Evolutionary conservation across 495 filamentous ascomycete species (phyloP).

Genomic region (Filosporella fistucella): DNA sequence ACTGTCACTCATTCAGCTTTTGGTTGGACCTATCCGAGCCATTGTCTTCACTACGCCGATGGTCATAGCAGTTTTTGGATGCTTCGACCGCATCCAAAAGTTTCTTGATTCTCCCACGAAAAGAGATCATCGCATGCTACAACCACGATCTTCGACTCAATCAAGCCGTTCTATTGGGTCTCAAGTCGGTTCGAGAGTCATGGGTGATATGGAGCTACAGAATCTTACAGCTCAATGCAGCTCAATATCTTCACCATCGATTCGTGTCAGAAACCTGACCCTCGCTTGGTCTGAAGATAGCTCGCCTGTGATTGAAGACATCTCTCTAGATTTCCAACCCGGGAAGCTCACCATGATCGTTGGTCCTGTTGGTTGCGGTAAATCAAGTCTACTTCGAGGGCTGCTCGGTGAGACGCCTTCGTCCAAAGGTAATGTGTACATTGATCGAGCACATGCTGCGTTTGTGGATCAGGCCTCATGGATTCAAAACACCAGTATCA

Average conservation of each 20-base stretch:
- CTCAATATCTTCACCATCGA: not conserved
- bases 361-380: slow-evolving; percentile 17
- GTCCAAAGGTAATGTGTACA: slow-evolving; percentile 22
- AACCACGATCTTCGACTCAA: not conserved
- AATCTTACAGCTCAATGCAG: not conserved
- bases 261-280: slow-evolving; percentile 14
- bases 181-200: not conserved
- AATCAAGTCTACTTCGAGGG: slow-evolving; percentile 26
- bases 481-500: slow-evolving; percentile 28
- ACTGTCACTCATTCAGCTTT: slow-evolving; percentile 30
- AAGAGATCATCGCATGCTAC: slow-evolving; percentile 9
- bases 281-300: slow-evolving; percentile 7
- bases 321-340: slow-evolving; percentile 43
- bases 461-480: slow-evolving; percentile 33
- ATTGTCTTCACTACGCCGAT: slow-evolving; percentile 28
- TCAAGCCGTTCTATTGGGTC: slow-evolving; percentile 6
- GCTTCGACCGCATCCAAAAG: slow-evolving; percentile 31
- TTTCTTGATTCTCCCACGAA: slow-evolving; percentile 18
- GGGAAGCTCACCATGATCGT: slow-evolving; percentile 29
- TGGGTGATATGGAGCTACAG: slow-evolving; percentile 10
- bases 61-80: slow-evolving; percentile 24
- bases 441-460: slow-evolving; percentile 29
- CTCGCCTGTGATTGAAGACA: slow-evolving; percentile 21
- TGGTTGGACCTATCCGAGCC: slow-evolving; percentile 26
- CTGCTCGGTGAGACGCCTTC: slow-evolving; percentile 44